Percentiles rank a stretch among this genome's conserved stretches.
Conservation (phyloP, 768 basidiomycete species). For the Suillus placidus region DNA sequence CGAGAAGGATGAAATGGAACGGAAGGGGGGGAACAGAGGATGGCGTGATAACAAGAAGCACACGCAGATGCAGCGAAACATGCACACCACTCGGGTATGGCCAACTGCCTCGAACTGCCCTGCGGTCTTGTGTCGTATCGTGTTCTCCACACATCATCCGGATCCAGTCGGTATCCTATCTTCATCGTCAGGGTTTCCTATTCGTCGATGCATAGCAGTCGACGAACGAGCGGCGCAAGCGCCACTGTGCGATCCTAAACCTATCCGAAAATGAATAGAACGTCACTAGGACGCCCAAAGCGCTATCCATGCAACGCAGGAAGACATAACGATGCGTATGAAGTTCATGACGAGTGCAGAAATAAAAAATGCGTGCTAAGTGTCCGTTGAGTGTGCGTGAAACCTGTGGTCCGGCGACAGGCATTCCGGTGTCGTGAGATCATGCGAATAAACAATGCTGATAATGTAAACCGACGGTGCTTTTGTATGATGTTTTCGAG, state of each 20-base stretch:
- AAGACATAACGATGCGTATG: slow-evolving; percentile 25
- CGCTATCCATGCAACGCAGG: slow-evolving; percentile 21
- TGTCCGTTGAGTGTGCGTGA: slow-evolving; percentile 53
- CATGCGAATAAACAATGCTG: slow-evolving; percentile 39
- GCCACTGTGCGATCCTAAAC: slow-evolving; percentile 35
- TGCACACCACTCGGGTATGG: slow-evolving; percentile 54
- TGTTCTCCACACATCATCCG: slow-evolving; percentile 56
- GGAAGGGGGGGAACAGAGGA: slow-evolving; percentile 48
- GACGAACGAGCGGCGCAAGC: slow-evolving; percentile 53
- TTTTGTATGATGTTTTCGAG: slow-evolving; percentile 27
- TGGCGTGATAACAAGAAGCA: slow-evolving; percentile 45
- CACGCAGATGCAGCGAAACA: slow-evolving; percentile 57
- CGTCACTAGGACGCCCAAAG: slow-evolving; percentile 26
- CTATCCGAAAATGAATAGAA: slow-evolving; percentile 27
- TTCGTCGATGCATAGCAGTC: slow-evolving; percentile 32
- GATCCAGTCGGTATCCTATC: slow-evolving; percentile 50
- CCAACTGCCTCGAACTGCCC: slow-evolving; percentile 55
- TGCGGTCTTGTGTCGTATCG: slow-evolving; percentile 75
- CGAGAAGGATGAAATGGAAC: slow-evolving; percentile 54
- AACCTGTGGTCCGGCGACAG: slow-evolving; percentile 59
- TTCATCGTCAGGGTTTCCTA: slow-evolving; percentile 41
- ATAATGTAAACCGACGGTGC: slow-evolving; percentile 39
- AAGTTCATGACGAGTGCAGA: slow-evolving; percentile 46
- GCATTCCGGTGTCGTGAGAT: slow-evolving; percentile 45
- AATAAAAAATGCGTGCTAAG: slow-evolving; percentile 41